Percentiles rank a stretch among this genome's conserved stretches.
These are phyloP conservation scores for Crithidia fasciculata DNA, from an alignment of 208 protist species.

Conservation along the genomic window DNA sequence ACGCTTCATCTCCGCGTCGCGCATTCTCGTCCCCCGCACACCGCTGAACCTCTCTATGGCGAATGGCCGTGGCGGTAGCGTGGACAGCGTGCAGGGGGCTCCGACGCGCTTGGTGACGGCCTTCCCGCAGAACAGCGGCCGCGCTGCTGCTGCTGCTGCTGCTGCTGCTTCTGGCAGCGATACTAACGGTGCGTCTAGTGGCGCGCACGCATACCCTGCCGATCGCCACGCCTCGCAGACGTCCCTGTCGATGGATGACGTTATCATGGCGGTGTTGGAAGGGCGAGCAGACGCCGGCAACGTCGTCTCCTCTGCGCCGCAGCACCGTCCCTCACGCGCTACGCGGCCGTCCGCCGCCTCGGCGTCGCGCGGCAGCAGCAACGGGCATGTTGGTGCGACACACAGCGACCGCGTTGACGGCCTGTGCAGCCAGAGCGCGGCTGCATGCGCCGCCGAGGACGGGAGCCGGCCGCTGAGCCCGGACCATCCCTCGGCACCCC, in stretches of 20 bases:
- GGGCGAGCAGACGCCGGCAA: not conserved
- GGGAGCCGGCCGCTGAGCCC: not conserved
- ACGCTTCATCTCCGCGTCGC: conserved; percentile 15
- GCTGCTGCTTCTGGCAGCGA: no score
- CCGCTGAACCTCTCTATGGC: not conserved
- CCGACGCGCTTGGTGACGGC: not conserved
- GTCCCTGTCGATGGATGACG: not conserved
- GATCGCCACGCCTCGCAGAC: not conserved
- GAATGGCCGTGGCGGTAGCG: conserved; percentile 6
- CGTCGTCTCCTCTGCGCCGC: not conserved
- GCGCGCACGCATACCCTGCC: not conserved
- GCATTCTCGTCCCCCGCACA: conserved; percentile 2
- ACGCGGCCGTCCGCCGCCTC: not conserved
- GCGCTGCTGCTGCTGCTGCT: not conserved
- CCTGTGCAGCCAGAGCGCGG: not conserved
- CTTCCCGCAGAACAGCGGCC: not conserved
- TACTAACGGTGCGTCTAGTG: no score
- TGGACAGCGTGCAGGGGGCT: not conserved
- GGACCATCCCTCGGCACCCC: not conserved
- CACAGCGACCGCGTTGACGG: not conserved
- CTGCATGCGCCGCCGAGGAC: not conserved
- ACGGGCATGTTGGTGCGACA: not conserved
- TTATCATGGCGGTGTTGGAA: not conserved
- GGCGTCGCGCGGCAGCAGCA: not conserved
- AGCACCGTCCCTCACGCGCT: not conserved